Evolutionary conservation across 2,329 filamentous ascomycete species (phyloP), one percentile per base, ranked within the genome.

Genomic region (Epichloe sibirici): DNA sequence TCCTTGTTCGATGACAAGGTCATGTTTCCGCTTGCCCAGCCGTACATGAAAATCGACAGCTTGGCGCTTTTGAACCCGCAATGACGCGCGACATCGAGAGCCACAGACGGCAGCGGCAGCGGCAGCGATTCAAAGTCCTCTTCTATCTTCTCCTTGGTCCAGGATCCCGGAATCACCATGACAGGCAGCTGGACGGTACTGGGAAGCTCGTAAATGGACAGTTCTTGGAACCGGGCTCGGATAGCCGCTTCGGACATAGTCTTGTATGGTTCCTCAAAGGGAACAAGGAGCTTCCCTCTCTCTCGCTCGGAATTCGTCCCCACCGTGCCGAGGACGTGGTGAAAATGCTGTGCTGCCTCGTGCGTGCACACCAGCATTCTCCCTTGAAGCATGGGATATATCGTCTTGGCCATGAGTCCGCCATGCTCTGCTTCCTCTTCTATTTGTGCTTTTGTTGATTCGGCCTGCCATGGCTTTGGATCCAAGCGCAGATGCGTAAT

Each of bases 1-100:
- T 72, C 70, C 57, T 69, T 70, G 51, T 71, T 72, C 5, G 68
- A 70, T 6, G 70, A 72, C 2, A 72, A 45, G 1, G 69, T 71
- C 21, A 62, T 61, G 2, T 65, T 43, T 8, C 61, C 62, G 12
- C 56, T 59, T 15, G 60, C 63, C 70, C 70, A 72, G 4, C 69
- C 69, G 28, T 71, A 65, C 60, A 71, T 62, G 55, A 69, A 70
- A 25, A 69, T 67, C 37, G 66, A 67, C 17, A 69, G 59, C 57
- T 70, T 69, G 44, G 67, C 63, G 53, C 62, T 65, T 53, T 65
- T 66, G 51, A 71, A 66, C 2, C 58, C 59, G 13, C 64, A 63
- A 39, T 61, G 59, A 12, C 56, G 53, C 4, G 61, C 66, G 5
- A 68, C 67, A 11, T 66, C 66, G 5, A 67, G 59, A 0, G 67